Evolutionary conservation across 148 eudicot genomes (phyloP), one percentile per base, ranked within the genome.

Genomic region (Rhododendron henanense): DNA sequence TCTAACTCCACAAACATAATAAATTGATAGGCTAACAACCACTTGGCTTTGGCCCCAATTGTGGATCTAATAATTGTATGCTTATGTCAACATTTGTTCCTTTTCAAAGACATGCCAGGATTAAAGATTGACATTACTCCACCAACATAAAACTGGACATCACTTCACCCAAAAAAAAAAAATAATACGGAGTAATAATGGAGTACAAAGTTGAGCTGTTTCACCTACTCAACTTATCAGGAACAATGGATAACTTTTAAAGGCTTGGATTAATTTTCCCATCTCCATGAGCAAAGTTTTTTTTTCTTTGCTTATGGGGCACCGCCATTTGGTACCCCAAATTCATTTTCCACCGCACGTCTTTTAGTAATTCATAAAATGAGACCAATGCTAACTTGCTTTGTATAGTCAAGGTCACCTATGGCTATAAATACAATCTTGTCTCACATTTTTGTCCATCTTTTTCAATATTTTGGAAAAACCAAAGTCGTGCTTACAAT

Each of bases 151-250:
- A 35, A 75, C 67, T 21, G 5, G 82, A 86, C 84, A 81, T 81
- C 71, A 71, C 83, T 55, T 78, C 77, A 83, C 77, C 76, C 13
- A n/a, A 14, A 28, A 28, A 71, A 31, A 1, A 83, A 77, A 25
- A 83, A 83, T 37, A 44, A 41, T 41, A n/a, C n/a, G n/a, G n/a
- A n/a, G n/a, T n/a, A 41, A 41, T 41, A 41, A 41, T 41, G 45
- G 45, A 41, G 45, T 41, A 41, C 18, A 28, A 78, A 61, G n/a
- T 78, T 78, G 37, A 59, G 53, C 88, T 83, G 85, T 37, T 84
- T 83, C 83, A 87, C 88, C 88, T 63, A 78, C 83, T 83, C 53
- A 83, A 18, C 4, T 51, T 55, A n/a, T 80, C 35, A 2, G 19
- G 76, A 13, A 5, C 39, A 14, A 31, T 14, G 39, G 19, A 33